A percentile compares a stretch with the other conserved stretches of the same genome.
Conservation (phyloP, 1,284 basidiomycete species). For the Trichosporon faecale region DNA sequence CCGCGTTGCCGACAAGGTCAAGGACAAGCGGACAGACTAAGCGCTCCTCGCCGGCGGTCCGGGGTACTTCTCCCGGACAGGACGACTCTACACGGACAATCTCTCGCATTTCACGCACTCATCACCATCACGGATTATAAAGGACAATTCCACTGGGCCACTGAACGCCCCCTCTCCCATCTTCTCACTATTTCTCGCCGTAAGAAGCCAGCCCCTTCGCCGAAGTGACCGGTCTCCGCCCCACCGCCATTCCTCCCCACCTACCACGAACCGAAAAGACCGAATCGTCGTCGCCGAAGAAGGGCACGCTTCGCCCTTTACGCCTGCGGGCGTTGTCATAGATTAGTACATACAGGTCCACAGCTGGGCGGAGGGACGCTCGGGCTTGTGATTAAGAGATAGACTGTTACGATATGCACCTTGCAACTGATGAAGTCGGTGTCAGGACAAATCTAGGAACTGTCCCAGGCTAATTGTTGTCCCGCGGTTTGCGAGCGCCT, state of each 20-base stretch:
- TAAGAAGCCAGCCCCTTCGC: neutral
- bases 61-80: slow-evolving; percentile 10
- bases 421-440: neutral
- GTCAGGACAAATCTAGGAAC: neutral
- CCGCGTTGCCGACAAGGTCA: slow-evolving; percentile 9
- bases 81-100: slow-evolving; percentile 9
- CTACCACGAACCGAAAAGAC: neutral
- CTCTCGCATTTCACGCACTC: neutral
- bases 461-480: neutral
- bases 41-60: neutral
- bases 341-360: slow-evolving; percentile 7
- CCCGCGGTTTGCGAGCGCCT: neutral
- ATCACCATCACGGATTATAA: neutral
- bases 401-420: slow-evolving; percentile 3
- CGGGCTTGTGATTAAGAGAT: neutral
- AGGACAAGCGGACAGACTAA: neutral
- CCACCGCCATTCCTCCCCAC: neutral
- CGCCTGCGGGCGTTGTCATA: slow-evolving; percentile 9
- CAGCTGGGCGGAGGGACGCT: neutral
- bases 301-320: neutral
- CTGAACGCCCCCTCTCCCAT: neutral
- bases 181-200: neutral
- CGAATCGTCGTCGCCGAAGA: neutral
- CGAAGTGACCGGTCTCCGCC: neutral
- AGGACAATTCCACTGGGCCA: neutral